Base-by-base conservation (phyloP, 768 basidiomycete species). In the Tulasnella sp. region DNA sequence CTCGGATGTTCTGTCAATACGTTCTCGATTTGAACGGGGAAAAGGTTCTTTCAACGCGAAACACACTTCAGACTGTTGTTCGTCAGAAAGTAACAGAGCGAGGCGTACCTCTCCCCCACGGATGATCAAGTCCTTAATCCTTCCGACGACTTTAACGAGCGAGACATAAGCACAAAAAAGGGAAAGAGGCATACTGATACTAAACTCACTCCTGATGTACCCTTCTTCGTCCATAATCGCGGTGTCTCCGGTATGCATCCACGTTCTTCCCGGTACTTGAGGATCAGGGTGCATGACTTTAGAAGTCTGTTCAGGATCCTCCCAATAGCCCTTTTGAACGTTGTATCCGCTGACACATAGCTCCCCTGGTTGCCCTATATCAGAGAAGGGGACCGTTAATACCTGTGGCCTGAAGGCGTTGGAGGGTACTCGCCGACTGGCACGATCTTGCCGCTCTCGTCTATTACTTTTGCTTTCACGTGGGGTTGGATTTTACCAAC, bases 221-320 rank as follows among this genome's bases (percentile, higher is more conserved):
- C 92, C 92, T 69, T 94, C 89, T 68, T 88, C 86, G 75, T 94
- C 92, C 81, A 94, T 84, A 39, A 90, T 87, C 0, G 86, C 91
- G 76, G 92, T 86, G 77, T 94, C 92, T 0, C 92, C 92, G 0
- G 90, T 92, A 78, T 89, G 85, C 88, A 94, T 92, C 92, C 92
- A 94, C 40, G 89, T 75, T 3, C 67, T 63, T 14, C 42, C 62
- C 37, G 62, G 69, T 36, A 69, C 69, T 16, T 52, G 63, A 22
- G 86, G 88, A 16, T 82, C 77, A 67, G 85, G 83, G 74, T 87
- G 84, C 4, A 78, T 73, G 64, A 84, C 83, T 5, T 78, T 79
- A 71, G 78, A 78, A 0, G 91, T 92, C 76, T 91, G 91, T 47
- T 84, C 86, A 52, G 86, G 84, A 75, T 93, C 87, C 29, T 84